Base-by-base conservation (phyloP, 371 early-diverging fungal species). In the Nematocida ausubeli region DNA sequence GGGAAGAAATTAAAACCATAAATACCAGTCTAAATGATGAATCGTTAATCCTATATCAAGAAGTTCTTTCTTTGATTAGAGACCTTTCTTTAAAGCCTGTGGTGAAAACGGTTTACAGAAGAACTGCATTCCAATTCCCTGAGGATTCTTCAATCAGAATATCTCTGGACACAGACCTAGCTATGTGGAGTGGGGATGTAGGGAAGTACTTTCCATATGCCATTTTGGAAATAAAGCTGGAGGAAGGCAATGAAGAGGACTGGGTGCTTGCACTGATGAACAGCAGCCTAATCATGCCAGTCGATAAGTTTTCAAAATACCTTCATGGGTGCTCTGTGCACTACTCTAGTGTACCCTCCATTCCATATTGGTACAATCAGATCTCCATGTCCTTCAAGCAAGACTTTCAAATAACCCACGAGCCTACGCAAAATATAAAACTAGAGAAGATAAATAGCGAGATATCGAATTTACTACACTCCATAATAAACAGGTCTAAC, bases 121-220 rank as follows among this genome's bases (percentile, higher is more conserved):
- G 98, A 85, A 95, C 93, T 32, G 98, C 98, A 16, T 98, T 98
- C 88, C 98, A 98, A 85, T 85, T 96, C 34, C 98, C 98, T 19
- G 95, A 94, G 44, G 95, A 95, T 87, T 93, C 96, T 2, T 90
- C 92, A 70, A 95, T 98, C 30, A 90, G 98, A 83, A 94, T 98
- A 72, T 92, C 92, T 70, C 88, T 98, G 26, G 98, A 98, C 86
- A 96, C 96, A 0, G 95, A 98, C 79, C 85, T 98, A 47, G 89
- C 92, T 37, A 91, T 98, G 90, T 92, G 96, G 71, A 92, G 94
- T 66, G 99, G 96, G 84, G 86, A 92, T 0, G 92, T 90, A 6
- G 86, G 70, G 12, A 68, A 82, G 65, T 86, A 90, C 49, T 97
- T 96, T 87, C 97, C 96, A 32, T 95, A 95, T 83, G 96, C 96